A percentile compares a stretch with the other conserved stretches of the same genome.
Evolutionary conservation across 2,329 filamentous ascomycete genomes (phyloP).

Genomic region (Exophiala spinifera): DNA sequence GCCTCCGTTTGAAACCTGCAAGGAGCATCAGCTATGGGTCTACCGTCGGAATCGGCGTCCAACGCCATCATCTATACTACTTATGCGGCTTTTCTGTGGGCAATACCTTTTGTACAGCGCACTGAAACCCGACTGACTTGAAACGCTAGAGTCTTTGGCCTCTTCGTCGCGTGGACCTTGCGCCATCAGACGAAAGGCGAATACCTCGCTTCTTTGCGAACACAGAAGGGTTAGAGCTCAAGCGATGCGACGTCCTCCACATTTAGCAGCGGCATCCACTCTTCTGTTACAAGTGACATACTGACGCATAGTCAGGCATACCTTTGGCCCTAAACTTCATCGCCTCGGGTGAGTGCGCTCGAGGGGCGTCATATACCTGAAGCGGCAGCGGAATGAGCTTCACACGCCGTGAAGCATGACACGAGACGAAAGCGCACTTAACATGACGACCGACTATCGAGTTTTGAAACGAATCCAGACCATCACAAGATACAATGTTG

Average conservation of each 20-base stretch:
- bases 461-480: conserved; percentile 7
- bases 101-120: background rate
- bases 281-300: conserved; percentile 23
- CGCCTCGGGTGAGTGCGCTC: conserved; percentile 75
- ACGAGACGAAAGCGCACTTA: background rate
- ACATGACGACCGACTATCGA: conserved; percentile 1
- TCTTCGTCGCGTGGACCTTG: conserved; percentile 54
- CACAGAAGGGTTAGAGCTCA: conserved; percentile 66
- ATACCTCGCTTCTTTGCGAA: conserved; percentile 73
- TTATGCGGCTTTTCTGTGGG: conserved; percentile 73
- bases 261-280: background rate
- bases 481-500: conserved; percentile 24
- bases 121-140: conserved; percentile 15
- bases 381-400: conserved; percentile 58
- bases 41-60: conserved; percentile 71
- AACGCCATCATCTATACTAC: conserved; percentile 81
- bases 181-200: conserved; percentile 65
- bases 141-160: conserved; percentile 58
- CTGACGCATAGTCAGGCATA: conserved; percentile 54
- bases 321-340: conserved; percentile 86
- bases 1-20: background rate
- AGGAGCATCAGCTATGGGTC: conserved; percentile 57
- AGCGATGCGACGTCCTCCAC: background rate
- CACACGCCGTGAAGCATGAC: background rate
- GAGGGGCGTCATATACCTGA: conserved; percentile 37